Evolutionary conservation across 495 filamentous ascomycete species (phyloP).

Genomic region (Xylaria acuta): DNA sequence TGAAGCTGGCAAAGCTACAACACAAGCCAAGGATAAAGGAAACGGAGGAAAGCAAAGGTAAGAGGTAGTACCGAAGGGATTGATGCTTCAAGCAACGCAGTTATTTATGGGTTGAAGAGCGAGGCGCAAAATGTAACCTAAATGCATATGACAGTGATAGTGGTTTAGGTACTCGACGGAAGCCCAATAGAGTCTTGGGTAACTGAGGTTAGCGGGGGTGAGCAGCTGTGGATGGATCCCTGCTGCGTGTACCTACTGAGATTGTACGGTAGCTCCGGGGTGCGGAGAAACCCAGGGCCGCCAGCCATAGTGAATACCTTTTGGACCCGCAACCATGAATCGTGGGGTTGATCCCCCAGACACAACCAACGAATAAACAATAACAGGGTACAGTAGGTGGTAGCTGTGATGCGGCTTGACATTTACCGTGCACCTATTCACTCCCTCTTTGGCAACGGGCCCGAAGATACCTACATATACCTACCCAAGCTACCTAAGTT

Average conservation of each 20-base stretch:
- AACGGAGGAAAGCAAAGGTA: too few relatives aligned
- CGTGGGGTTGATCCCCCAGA: too few relatives aligned
- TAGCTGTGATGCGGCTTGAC: too few relatives aligned
- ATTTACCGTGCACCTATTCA: too few relatives aligned
- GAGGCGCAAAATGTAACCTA: neutral
- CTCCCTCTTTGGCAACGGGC: too few relatives aligned
- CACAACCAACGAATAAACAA: too few relatives aligned
- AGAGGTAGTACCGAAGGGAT: neutral
- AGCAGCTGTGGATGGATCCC: neutral
- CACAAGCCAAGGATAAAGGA: too few relatives aligned
- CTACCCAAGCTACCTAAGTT: too few relatives aligned
- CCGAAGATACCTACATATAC: too few relatives aligned
- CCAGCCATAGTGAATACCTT: neutral
- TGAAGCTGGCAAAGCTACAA: neutral
- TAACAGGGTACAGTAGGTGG: too few relatives aligned
- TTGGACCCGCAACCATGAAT: too few relatives aligned
- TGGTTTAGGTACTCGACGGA: neutral
- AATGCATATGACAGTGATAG: neutral
- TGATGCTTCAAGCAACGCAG: neutral
- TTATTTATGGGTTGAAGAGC: neutral
- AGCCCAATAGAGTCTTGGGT: neutral
- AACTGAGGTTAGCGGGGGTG: neutral
- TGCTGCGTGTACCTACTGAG: neutral
- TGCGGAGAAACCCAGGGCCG: constrained; percentile 5
- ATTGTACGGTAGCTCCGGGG: too few relatives aligned